A percentile compares a stretch with the other conserved stretches of the same genome.
phyloP scores from a whole-genome alignment of 805 yeast species.

The Lipomyces starkeyi region DNA sequence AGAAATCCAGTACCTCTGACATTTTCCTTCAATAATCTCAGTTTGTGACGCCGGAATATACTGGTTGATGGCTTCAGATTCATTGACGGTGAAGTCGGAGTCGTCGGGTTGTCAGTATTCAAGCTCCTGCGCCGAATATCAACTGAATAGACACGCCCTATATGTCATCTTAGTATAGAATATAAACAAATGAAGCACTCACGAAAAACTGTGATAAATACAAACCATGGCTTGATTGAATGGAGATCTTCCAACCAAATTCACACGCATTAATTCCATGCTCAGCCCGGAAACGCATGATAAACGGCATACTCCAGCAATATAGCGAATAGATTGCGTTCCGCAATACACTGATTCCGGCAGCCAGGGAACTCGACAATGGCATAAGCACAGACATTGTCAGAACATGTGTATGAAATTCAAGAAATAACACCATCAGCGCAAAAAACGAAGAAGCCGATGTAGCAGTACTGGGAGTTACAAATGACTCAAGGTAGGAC shows the following conservation, averaged over 20 bases:
- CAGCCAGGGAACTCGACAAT: neutral
- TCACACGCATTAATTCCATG: neutral
- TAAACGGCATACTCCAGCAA: neutral
- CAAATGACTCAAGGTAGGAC: neutral
- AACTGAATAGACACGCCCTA: neutral
- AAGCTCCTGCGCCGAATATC: neutral
- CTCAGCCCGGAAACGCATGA: neutral
- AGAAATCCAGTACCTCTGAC: neutral
- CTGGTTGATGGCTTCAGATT: neutral
- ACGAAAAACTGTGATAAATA: neutral
- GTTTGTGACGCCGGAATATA: constrained; percentile 1
- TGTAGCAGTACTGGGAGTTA: neutral
- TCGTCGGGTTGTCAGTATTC: neutral
- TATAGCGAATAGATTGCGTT: neutral
- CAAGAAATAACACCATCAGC: neutral
- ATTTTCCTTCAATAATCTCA: neutral
- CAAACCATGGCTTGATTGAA: constrained; percentile 1
- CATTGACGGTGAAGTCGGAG: neutral
- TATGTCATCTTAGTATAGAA: neutral
- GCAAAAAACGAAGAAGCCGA: neutral
- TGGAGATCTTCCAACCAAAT: neutral
- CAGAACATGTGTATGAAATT: neutral
- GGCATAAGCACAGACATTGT: neutral
- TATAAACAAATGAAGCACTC: neutral
- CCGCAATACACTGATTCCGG: neutral